Evolutionary conservation across 805 yeast genomes (phyloP), one percentile per base, ranked within the genome.

Genomic region (Wickerhamomyces chambardii): DNA sequence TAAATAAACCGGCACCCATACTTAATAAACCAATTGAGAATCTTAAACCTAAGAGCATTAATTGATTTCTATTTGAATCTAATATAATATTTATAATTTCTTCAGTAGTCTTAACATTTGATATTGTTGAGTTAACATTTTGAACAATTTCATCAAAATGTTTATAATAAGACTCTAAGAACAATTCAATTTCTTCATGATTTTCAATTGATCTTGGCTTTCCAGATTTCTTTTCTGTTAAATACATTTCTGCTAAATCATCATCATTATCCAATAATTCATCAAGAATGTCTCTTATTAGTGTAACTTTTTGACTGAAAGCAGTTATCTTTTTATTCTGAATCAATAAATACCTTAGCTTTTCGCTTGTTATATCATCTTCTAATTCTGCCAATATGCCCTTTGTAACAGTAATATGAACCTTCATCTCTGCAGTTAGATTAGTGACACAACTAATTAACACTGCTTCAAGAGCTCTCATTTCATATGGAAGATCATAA

Each of bases 91-190:
- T 87, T 40, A 89, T 87, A 48, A 92, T 87, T 55, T 92, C 98
- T 55, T 92, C 97, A 0, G 97, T 89, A 16, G 95, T 84, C 43
- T 75, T 75, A 36, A 92, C 90, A 53, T 90, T 89, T n/a, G 83
- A 72, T 24, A 77, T 70, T 27, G 84, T 61, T 44, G 74, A 83
- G 42, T 81, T 92, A 16, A 81, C 82, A 4, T 84, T 83, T 55
- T 92, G 97, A 2, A 90, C 97, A 42, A 92, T 84, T 48, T 94
- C 97, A 60, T 90, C 97, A 39, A 84, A 74, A 36, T 90, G 94
- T 35, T 81, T 80, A 48, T 84, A 86, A 62, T 92, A 92, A 1
- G 95, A 81, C 51, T 92, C 99, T 17, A 92, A 58, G 34, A 92
- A 65, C 66, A 92, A 69, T 53, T 92, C 99, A 16, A 87, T 84